Percentiles rank a stretch among this genome's conserved stretches.
Evolutionary conservation across 2,329 filamentous ascomycete species (phyloP).

Genomic region (Botrytis pseudocinerea): DNA sequence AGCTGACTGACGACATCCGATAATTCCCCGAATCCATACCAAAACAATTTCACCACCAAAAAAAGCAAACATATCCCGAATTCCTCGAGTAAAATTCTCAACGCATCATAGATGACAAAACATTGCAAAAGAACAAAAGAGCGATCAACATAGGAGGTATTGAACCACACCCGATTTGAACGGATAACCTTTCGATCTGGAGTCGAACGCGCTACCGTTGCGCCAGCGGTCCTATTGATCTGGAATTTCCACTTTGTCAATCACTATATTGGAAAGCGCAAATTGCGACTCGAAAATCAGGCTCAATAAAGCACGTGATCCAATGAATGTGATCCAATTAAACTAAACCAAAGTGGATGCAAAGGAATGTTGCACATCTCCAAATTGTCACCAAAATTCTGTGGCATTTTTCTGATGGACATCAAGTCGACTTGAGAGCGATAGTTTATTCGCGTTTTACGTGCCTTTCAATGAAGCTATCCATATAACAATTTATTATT

Average conservation of each 20-base stretch:
- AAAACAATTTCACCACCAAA: neutral
- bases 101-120: neutral
- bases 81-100: neutral
- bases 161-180: conserved; percentile 40
- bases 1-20: neutral
- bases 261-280: rapidly evolving
- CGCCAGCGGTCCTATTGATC: conserved; percentile 28
- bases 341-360: neutral
- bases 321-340: neutral
- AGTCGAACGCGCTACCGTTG: conserved; percentile 37
- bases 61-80: neutral
- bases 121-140: conserved; percentile 2
- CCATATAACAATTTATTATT: neutral
- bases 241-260: rapidly evolving
- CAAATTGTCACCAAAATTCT: neutral
- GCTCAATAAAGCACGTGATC: neutral
- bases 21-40: neutral
- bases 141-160: conserved; percentile 25
- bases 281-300: no score
- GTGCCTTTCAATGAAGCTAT: neutral
- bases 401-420: neutral
- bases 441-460: neutral
- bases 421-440: neutral
- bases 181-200: conserved; percentile 41
- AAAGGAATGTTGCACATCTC: neutral